Evolutionary conservation across 1,284 basidiomycete species (phyloP).

Genomic region (Tausonia pullulans): DNA sequence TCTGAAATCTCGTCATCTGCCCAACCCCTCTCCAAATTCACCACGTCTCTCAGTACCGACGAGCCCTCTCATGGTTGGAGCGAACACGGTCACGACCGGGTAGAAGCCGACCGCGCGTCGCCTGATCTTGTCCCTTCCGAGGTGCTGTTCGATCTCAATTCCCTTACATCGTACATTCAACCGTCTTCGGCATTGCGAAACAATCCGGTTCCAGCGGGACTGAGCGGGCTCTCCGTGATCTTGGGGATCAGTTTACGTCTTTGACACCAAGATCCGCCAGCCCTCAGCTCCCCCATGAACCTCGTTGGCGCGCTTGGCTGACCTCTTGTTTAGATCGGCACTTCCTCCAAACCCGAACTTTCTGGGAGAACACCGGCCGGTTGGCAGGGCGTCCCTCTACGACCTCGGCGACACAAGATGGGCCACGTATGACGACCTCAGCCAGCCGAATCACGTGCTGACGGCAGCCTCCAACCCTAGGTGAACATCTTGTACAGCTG

Average conservation of each 20-base stretch:
- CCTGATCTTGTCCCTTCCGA: too few relatives aligned
- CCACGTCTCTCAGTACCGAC: background rate
- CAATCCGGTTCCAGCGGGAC: constrained; percentile 1
- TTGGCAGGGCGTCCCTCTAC: background rate
- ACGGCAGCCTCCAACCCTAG: background rate
- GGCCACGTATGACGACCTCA: background rate
- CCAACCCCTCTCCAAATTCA: constrained; percentile 4
- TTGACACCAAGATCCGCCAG: too few relatives aligned
- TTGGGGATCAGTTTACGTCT: background rate
- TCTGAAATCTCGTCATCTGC: background rate
- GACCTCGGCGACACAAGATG: background rate
- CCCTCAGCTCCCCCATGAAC: too few relatives aligned
- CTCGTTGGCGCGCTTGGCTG: too few relatives aligned
- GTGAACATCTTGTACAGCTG: constrained; percentile 14
- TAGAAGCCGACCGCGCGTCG: too few relatives aligned
- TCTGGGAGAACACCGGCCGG: background rate
- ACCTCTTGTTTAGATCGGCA: background rate
- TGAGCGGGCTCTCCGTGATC: background rate
- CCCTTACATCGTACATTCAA: too few relatives aligned
- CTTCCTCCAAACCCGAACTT: background rate
- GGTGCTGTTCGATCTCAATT: too few relatives aligned
- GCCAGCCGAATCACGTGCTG: background rate
- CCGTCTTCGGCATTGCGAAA: background rate
- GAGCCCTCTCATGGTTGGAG: background rate
- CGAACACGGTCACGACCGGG: background rate